These are phyloP conservation scores for Chlorella sp. DNA, from an alignment of 139 green algal genomes.

Conservation along the genomic window DNA sequence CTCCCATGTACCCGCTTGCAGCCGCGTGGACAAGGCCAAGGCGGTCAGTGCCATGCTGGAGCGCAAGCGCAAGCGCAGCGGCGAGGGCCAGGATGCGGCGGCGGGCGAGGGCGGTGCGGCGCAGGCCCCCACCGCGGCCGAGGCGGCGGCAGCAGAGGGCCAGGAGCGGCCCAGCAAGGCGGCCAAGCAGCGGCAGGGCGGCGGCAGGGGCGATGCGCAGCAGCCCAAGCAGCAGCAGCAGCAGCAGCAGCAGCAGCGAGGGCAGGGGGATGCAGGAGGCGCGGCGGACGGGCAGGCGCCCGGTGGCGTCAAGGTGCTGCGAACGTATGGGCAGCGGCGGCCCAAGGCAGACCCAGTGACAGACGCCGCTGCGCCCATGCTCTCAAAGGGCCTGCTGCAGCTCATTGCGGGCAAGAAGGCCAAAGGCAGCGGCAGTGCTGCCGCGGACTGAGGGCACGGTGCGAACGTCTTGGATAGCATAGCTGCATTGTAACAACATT, in stretches of 20 bases:
- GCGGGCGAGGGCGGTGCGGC: neutral
- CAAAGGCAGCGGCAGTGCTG: neutral
- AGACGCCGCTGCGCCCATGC: slow-evolving; percentile 30
- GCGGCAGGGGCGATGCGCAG: neutral
- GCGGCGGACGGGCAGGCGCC: neutral
- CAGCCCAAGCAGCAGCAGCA: neutral
- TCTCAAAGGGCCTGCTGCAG: slow-evolving; percentile 62
- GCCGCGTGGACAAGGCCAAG: slow-evolving; percentile 61
- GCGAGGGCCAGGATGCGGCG: neutral
- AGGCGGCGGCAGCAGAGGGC: neutral
- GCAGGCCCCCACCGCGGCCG: neutral
- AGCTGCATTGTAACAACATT: no score
- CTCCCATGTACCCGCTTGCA: neutral
- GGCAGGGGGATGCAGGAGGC: neutral
- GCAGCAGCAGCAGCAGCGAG: neutral
- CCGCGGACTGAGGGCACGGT: neutral
- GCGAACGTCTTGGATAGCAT: no score
- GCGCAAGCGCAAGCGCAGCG: slow-evolving; percentile 54
- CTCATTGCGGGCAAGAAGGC: slow-evolving; percentile 54
- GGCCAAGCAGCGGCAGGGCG: neutral
- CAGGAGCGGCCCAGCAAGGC: neutral
- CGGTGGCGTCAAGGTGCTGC: slow-evolving; percentile 22
- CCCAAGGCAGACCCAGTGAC: slow-evolving; percentile 66
- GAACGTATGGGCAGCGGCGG: slow-evolving; percentile 64
- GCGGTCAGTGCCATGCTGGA: slow-evolving; percentile 62